These are phyloP conservation scores for Allomyces arbusculus DNA, from an alignment of 192 early-diverging fungal species.

Conservation along the genomic window DNA sequence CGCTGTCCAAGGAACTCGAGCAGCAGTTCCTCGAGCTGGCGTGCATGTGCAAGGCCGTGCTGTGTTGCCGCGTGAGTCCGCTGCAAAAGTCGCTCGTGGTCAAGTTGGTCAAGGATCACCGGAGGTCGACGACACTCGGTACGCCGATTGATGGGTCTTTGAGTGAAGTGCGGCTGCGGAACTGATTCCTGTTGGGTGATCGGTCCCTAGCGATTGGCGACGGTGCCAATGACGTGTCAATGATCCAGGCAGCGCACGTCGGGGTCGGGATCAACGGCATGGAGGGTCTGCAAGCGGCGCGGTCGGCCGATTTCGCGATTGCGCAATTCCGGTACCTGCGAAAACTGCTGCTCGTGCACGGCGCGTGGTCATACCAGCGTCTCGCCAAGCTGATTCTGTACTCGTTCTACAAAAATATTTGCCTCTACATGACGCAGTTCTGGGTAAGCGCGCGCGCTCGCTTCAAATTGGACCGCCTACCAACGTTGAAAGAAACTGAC, in stretches of 20 bases:
- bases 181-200: slow-evolving; percentile 21
- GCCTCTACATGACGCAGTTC: slow-evolving; percentile 93
- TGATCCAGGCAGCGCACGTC: slow-evolving; percentile 98
- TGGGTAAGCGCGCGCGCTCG: slow-evolving; percentile 52
- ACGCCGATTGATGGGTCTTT: slow-evolving; percentile 20
- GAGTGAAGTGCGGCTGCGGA: slow-evolving; percentile 32
- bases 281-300: slow-evolving; percentile 67
- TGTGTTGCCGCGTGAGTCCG: slow-evolving; percentile 96
- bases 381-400: slow-evolving; percentile 77
- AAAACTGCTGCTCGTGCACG: slow-evolving; percentile 78
- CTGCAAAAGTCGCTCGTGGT: slow-evolving; percentile 96
- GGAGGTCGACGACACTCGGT: slow-evolving; percentile 29
- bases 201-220: slow-evolving; percentile 76
- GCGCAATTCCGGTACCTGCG: slow-evolving; percentile 75
- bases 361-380: slow-evolving; percentile 73
- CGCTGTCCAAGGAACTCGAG: slow-evolving; percentile 67
- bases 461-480: background rate
- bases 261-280: slow-evolving; percentile 88
- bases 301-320: slow-evolving; percentile 86
- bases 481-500: background rate
- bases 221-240: slow-evolving; percentile 97
- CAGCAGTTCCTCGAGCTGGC: slow-evolving; percentile 70
- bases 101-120: slow-evolving; percentile 12
- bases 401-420: slow-evolving; percentile 97
- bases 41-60: slow-evolving; percentile 77